Evolutionary conservation across 2,329 filamentous ascomycete genomes (phyloP).

Genomic region (Herpotrichia juniperi): DNA sequence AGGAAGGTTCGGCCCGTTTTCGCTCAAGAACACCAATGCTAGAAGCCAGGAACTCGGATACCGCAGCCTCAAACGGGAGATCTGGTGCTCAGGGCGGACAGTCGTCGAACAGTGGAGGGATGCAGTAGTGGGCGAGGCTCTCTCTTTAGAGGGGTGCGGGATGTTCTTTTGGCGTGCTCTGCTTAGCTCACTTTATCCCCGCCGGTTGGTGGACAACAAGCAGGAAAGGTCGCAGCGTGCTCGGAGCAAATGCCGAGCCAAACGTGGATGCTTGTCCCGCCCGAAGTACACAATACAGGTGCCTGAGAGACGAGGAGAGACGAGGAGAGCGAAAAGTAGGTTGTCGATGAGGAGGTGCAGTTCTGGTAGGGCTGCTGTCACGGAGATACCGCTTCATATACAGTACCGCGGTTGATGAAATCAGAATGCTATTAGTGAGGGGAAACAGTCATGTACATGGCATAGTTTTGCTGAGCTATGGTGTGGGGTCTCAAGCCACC

Average conservation of each 20-base stretch:
- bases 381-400: constrained; percentile 29
- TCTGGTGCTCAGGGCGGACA: neutral
- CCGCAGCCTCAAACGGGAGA: constrained; percentile 10
- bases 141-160: constrained; percentile 1
- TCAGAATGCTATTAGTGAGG: constrained; percentile 10
- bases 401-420: constrained; percentile 21
- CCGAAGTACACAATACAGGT: constrained; percentile 1
- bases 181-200: constrained; percentile 23
- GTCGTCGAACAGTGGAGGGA: neutral
- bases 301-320: neutral
- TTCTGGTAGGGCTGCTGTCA: constrained; percentile 33
- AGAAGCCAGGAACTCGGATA: constrained; percentile 7
- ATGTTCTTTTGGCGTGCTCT: neutral
- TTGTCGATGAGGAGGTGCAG: constrained; percentile 7
- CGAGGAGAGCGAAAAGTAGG: constrained; percentile 8
- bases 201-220: constrained; percentile 25
- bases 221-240: constrained; percentile 12
- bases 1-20: constrained; percentile 39
- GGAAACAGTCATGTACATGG: constrained; percentile 19
- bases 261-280: constrained; percentile 27
- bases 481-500: constrained; percentile 23
- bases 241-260: constrained; percentile 31
- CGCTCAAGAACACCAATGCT: constrained; percentile 18
- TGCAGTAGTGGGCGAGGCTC: neutral
- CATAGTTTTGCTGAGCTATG: constrained; percentile 10